Conservation (phyloP, 2,329 filamentous ascomycete species). For the Esteya vermicola region DNA sequence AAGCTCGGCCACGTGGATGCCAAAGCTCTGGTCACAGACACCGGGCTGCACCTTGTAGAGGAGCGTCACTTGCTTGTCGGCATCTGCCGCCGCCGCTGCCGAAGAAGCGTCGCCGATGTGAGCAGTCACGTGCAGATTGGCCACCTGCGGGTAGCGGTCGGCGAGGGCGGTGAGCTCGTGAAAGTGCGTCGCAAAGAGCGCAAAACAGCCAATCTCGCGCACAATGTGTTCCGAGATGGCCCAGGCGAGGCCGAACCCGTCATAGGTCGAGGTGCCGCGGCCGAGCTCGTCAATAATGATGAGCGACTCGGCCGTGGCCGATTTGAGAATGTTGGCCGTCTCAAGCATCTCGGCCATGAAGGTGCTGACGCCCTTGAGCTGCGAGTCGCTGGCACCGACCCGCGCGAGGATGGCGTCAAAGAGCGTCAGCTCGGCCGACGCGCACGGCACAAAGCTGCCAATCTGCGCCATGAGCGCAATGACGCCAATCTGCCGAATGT, state of each 20-base stretch:
- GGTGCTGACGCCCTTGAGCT: constrained; percentile 93
- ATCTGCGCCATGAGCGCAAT: constrained; percentile 96
- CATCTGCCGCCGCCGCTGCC: constrained; percentile 21
- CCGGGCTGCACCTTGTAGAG: constrained; percentile 94
- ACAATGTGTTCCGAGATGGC: constrained; percentile 97
- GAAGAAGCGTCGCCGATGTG: too few relatives aligned
- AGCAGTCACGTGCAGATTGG: constrained; percentile 90
- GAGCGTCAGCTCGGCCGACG: constrained; percentile 80
- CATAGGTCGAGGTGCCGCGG: constrained; percentile 92
- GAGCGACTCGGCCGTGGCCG: constrained; percentile 82
- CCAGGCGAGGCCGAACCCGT: constrained; percentile 98
- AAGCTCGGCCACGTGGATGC: constrained; percentile 94
- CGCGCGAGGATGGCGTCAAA: constrained; percentile 95
- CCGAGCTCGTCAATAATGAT: constrained; percentile 98
- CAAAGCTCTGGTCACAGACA: constrained; percentile 93
- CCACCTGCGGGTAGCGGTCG: constrained; percentile 73
- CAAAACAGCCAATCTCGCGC: constrained; percentile 85
- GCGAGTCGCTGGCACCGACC: constrained; percentile 89
- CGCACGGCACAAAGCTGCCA: constrained; percentile 88
- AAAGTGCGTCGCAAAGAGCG: constrained; percentile 95
- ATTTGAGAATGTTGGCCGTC: constrained; percentile 96
- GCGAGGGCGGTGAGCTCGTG: constrained; percentile 89
- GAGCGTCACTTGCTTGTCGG: constrained; percentile 61
- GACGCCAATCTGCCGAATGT: constrained; percentile 93
- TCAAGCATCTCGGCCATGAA: constrained; percentile 99